Percentiles rank a stretch among this genome's conserved stretches.
These are phyloP conservation scores for Tolypocladium ophioglossoides DNA, from an alignment of 2,329 filamentous ascomycete genomes.

Conservation along the genomic window DNA sequence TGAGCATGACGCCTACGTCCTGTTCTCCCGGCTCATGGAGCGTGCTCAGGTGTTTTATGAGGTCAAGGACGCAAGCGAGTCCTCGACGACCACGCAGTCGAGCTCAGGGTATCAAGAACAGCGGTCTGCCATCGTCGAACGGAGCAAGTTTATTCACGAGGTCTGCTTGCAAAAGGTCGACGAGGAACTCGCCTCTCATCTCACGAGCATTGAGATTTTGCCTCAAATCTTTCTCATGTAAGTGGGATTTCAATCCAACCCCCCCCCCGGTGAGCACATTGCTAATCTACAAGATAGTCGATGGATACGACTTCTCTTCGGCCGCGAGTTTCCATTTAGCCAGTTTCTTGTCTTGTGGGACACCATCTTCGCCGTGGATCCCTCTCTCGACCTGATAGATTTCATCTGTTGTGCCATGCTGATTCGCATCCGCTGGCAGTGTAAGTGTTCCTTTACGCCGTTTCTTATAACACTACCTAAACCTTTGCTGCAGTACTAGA, in stretches of 20 bases:
- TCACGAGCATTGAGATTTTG: conserved; percentile 77
- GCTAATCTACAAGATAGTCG: conserved; percentile 41
- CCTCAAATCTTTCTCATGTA: conserved; percentile 95
- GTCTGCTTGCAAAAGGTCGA: conserved; percentile 68
- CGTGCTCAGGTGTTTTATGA: conserved; percentile 82
- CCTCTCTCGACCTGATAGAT: conserved; percentile 70
- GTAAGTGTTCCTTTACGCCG: conserved; percentile 37
- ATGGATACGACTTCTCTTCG: conserved; percentile 89
- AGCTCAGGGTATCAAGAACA: conserved; percentile 19
- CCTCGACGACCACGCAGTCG: conserved; percentile 7
- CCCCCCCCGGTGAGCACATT: not conserved
- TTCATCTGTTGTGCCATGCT: conserved; percentile 92
- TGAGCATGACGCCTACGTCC: conserved; percentile 81
- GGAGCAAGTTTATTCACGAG: conserved; percentile 81
- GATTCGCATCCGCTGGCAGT: conserved; percentile 78
- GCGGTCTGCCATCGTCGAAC: conserved; percentile 59
- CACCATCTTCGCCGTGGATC: conserved; percentile 76
- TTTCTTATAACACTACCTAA: conserved; percentile 11
- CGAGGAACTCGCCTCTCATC: conserved; percentile 70
- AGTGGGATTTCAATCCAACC: conserved; percentile 14
- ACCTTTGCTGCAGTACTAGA: conserved; percentile 51
- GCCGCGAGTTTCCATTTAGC: conserved; percentile 84
- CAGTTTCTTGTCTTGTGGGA: conserved; percentile 85
- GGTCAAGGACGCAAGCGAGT: conserved; percentile 25
- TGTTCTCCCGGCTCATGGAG: conserved; percentile 85